A percentile compares a stretch with the other conserved stretches of the same genome.
phyloP scores from a whole-genome alignment of 495 filamentous ascomycete species.

The Penicillium paradoxum region DNA sequence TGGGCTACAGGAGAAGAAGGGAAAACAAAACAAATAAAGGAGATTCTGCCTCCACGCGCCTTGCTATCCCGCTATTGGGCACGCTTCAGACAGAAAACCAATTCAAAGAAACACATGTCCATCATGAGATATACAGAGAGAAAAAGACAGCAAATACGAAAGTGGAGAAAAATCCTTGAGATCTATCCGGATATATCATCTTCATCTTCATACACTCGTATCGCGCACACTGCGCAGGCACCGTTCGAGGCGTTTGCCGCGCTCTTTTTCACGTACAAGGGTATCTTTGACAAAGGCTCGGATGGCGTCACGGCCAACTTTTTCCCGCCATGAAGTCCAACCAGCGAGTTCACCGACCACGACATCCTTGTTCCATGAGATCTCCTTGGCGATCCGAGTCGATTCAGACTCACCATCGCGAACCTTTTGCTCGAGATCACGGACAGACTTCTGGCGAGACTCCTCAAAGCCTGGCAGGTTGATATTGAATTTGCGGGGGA shows the following conservation, averaged over 20 bases:
- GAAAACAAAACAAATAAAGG: background rate
- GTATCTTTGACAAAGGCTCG: conserved; percentile 70
- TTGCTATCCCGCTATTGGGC: background rate
- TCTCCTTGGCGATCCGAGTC: conserved; percentile 63
- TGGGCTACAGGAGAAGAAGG: background rate
- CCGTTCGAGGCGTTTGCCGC: conserved; percentile 74
- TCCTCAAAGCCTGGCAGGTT: conserved; percentile 69
- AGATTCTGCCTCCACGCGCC: background rate
- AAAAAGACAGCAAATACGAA: background rate
- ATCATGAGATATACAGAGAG: conserved; percentile 23
- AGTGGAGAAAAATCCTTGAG: background rate
- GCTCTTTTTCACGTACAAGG: conserved; percentile 70
- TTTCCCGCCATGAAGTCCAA: conserved; percentile 84
- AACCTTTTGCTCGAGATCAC: conserved; percentile 73
- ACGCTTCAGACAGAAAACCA: background rate
- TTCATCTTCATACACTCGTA: conserved; percentile 16
- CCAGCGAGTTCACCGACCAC: conserved; percentile 88
- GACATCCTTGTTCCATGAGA: conserved; percentile 88
- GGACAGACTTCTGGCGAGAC: conserved; percentile 70
- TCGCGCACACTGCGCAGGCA: conserved; percentile 41
- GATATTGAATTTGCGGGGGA: conserved; percentile 48
- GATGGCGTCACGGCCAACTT: conserved; percentile 68
- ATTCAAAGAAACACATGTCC: conserved; percentile 14
- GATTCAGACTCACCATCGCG: conserved; percentile 59
- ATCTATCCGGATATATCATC: conserved; percentile 14